Conservation (phyloP, 1,139 yeast species). For the Pichia sp. region DNA sequence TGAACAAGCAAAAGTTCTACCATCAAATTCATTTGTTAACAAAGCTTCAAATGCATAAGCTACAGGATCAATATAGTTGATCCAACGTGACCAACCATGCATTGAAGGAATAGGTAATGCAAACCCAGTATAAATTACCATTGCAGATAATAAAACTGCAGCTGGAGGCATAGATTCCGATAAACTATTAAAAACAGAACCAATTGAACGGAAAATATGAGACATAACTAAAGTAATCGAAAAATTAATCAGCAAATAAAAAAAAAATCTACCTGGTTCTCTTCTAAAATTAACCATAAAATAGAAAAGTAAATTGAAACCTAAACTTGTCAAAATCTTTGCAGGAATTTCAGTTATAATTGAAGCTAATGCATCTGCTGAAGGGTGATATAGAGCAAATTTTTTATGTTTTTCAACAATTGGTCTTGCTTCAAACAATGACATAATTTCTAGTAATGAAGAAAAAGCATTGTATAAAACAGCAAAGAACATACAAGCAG, state of each 20-base stretch:
- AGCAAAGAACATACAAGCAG: conserved; percentile 49
- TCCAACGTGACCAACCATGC: conserved; percentile 65
- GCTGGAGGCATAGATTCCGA: conserved; percentile 49
- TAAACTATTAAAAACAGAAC: conserved; percentile 40
- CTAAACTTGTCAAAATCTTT: conserved; percentile 37
- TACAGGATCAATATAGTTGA: conserved; percentile 49
- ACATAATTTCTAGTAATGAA: conserved; percentile 46
- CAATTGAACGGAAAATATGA: conserved; percentile 44
- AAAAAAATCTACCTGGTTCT: conserved; percentile 50
- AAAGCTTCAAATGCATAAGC: conserved; percentile 51
- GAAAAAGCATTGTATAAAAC: conserved; percentile 48
- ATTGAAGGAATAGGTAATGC: conserved; percentile 51
- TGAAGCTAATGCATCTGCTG: conserved; percentile 51
- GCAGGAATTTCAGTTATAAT: conserved; percentile 42
- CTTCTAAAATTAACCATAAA: conserved; percentile 45
- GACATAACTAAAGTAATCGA: conserved; percentile 34
- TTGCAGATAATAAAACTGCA: conserved; percentile 42
- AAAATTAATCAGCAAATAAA: conserved; percentile 45
- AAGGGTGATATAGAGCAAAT: conserved; percentile 50
- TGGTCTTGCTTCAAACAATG: conserved; percentile 42
- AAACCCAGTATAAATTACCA: conserved; percentile 48
- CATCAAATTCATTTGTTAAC: conserved; percentile 49
- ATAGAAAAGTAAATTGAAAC: conserved; percentile 41
- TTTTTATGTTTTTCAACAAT: conserved; percentile 51
- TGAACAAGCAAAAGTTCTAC: conserved; percentile 45